Evolutionary conservation across 2,329 filamentous ascomycete species (phyloP), one percentile per base, ranked within the genome.

Genomic region (Arthrobotrys sinensis): DNA sequence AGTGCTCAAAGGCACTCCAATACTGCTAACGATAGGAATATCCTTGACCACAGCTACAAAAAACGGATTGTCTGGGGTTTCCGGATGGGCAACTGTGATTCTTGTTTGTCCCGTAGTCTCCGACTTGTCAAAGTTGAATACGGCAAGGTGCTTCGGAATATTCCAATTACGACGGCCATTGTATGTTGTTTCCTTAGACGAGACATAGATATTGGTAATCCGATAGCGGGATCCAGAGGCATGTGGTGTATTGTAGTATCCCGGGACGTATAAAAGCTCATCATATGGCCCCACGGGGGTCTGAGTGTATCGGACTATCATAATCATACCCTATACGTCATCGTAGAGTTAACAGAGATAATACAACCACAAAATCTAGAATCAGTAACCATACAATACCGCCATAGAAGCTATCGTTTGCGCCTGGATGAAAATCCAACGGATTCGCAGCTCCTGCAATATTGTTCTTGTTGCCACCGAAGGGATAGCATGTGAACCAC

Each of bases 81-180:
- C 75, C 38, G 67, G 75, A 32, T 78, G 75, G 8, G 75, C 75
- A 32, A 78, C 75, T 10, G 67, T 72, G 24, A 78, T 78, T 24
- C 11, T 62, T 4, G 75, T 78, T 3, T 70, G 60, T 1, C 67
- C 67, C 10, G 75, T 78, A 4, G 60, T 63, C 12, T 66, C 52
- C 4, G 67, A 72, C 8, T 48, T 67, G 16, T 67, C 62, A 36
- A 86, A 89, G 12, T 85, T 84, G 80, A 89, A 89, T 10, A 83
- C 83, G 40, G 88, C 88, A 12, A 89, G 85, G 70, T 89, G 87
- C 80, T 89, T 89, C 11, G 88, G 87, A 34, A 88, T 86, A 80
- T 88, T 88, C 87, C 87, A 89, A 78, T 88, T 88, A 36, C 83
- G 85, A 45, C 87, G 83, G 7, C 88, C 88, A 72, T 89, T 89